Conservation (phyloP, 1,284 basidiomycete species). For the Rhodotorula sp. region DNA sequence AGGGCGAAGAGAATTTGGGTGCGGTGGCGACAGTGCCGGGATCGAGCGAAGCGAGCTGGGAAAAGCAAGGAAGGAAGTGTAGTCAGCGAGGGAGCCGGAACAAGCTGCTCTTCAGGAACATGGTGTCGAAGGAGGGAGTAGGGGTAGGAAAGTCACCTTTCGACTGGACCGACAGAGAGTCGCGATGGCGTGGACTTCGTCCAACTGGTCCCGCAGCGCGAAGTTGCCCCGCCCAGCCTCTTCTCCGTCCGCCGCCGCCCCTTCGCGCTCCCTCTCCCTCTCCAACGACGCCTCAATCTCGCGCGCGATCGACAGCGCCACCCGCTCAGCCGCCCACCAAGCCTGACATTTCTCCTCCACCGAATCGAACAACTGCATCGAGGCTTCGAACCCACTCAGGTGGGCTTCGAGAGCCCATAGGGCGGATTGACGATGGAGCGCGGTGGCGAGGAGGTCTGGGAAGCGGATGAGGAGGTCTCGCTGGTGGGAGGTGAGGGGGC, state of each 20-base stretch:
- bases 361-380: slow-evolving; percentile 10
- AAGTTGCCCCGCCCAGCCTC: neutral
- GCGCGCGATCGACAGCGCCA: neutral
- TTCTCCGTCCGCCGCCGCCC: neutral
- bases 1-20: slow-evolving; percentile 19
- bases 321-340: slow-evolving; percentile 16
- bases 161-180: neutral
- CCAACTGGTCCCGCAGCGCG: neutral
- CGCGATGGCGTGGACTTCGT: neutral
- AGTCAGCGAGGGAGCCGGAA: neutral
- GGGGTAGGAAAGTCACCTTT: slow-evolving; percentile 1
- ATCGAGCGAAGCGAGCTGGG: neutral
- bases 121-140: neutral
- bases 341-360: slow-evolving; percentile 12
- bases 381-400: slow-evolving; percentile 22
- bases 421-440: slow-evolving; percentile 4
- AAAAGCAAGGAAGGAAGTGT: too few relatives aligned
- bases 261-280: neutral
- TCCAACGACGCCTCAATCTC: neutral
- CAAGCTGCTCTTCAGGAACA: neutral
- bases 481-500: neutral
- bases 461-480: neutral
- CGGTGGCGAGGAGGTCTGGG: neutral
- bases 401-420: slow-evolving; percentile 21
- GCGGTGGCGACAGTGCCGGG: neutral